Conservation (phyloP, 2,329 filamentous ascomycete genomes). For the Talaromyces sp. region DNA sequence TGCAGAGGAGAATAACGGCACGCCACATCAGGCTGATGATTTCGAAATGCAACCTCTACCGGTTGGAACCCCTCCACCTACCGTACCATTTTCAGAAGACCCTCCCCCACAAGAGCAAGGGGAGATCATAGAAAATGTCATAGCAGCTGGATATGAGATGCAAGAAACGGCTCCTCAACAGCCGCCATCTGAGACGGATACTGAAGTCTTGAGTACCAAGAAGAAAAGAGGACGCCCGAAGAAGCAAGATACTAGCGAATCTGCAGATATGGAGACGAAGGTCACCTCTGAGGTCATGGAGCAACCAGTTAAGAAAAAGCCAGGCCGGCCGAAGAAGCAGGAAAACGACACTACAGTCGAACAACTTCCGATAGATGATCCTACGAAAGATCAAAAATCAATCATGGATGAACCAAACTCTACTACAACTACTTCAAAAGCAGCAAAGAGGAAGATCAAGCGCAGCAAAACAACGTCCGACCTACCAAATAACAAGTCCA, state of each 20-base stretch:
- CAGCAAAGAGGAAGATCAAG: constrained; percentile 41
- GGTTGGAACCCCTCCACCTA: constrained; percentile 35
- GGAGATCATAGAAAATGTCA: neutral
- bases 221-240: constrained; percentile 29
- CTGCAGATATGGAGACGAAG: neutral
- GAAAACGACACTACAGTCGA: neutral
- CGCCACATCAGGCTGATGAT: neutral
- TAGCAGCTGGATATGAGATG: neutral
- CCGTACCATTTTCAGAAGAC: constrained; percentile 33
- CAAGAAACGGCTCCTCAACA: constrained; percentile 26
- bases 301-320: constrained; percentile 8
- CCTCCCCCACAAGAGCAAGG: constrained; percentile 20
- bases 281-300: neutral
- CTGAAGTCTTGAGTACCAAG: constrained; percentile 14
- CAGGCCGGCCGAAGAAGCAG: constrained; percentile 6
- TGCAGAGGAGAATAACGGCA: neutral
- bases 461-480: constrained; percentile 40
- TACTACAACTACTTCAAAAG: constrained; percentile 16
- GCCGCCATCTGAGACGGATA: constrained; percentile 20
- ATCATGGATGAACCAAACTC: neutral
- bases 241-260: constrained; percentile 20
- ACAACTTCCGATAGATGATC: neutral
- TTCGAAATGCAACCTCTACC: constrained; percentile 18
- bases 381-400: neutral
- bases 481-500: constrained; percentile 23